Percentiles rank a stretch among this genome's conserved stretches.
phyloP scores from a whole-genome alignment of 2,329 filamentous ascomycete genomes.

The Colletotrichum aenigma region DNA sequence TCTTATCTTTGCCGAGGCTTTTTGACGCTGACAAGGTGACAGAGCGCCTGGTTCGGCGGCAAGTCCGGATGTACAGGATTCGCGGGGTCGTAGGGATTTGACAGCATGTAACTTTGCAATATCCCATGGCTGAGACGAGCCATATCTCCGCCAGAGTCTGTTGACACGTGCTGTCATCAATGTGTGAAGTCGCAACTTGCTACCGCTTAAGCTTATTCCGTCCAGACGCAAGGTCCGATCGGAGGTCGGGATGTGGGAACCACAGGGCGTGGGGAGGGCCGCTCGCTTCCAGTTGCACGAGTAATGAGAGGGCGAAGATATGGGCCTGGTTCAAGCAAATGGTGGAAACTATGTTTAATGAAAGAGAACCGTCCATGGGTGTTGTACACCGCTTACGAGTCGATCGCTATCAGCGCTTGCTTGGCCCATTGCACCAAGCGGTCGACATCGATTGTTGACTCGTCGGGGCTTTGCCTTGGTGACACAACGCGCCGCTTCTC shows the following conservation, averaged over 20 bases:
- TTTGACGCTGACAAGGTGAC: background rate
- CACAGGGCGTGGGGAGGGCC: background rate
- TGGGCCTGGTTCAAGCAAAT: background rate
- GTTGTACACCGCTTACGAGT: constrained; percentile 7
- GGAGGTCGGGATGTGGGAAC: constrained; percentile 7
- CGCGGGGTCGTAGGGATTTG: background rate
- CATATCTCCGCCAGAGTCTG: background rate
- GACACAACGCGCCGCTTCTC: background rate
- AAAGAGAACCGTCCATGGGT: background rate
- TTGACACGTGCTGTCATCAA: background rate
- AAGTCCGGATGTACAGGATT: constrained; percentile 11
- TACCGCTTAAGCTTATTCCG: constrained; percentile 15
- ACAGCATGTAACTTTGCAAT: background rate
- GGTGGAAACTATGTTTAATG: constrained; percentile 4
- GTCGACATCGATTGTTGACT: background rate
- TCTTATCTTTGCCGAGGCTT: background rate
- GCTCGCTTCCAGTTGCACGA: background rate
- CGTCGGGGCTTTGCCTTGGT: background rate
- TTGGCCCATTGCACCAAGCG: background rate
- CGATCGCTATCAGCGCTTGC: constrained; percentile 2
- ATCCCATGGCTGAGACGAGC: background rate
- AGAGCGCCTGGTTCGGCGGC: constrained; percentile 15
- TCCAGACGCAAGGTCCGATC: constrained; percentile 14
- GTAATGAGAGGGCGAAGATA: constrained; percentile 5
- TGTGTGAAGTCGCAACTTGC: background rate